phyloP scores from a whole-genome alignment of 495 filamentous ascomycete species.

The Astrothelium macrocarpum region DNA sequence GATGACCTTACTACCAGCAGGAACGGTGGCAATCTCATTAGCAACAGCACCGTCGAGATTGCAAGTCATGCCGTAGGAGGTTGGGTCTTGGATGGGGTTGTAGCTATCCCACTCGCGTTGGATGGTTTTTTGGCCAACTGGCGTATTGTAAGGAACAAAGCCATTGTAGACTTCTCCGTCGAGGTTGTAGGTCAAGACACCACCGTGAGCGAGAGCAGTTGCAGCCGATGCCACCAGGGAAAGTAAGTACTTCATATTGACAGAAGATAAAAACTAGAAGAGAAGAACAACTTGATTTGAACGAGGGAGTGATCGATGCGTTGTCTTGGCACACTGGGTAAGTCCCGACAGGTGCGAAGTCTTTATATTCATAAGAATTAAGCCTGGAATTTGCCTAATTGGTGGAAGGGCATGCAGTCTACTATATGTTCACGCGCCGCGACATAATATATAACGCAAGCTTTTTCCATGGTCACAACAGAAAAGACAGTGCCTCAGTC shows the following conservation, averaged over 20 bases:
- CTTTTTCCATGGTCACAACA: not conserved
- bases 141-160: constrained; percentile 35
- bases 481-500: not conserved
- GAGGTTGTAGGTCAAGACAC: constrained; percentile 48
- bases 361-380: not conserved
- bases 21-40: constrained; percentile 33
- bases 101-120: constrained; percentile 49
- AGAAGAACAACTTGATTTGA: not conserved
- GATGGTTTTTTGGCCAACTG: constrained; percentile 49
- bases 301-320: not conserved
- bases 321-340: not conserved
- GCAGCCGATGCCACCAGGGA: not conserved
- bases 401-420: not conserved
- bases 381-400: not conserved
- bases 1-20: constrained; percentile 39
- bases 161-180: constrained; percentile 46
- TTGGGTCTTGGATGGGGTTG: constrained; percentile 40
- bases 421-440: not conserved
- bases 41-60: constrained; percentile 44
- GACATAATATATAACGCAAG: not conserved
- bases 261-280: not conserved
- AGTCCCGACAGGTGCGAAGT: not conserved
- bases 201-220: constrained; percentile 39
- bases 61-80: constrained; percentile 41
- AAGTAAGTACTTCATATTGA: not conserved